Evolutionary conservation across 2,329 filamentous ascomycete species (phyloP).

Genomic region (Nigrospora osmanthi): DNA sequence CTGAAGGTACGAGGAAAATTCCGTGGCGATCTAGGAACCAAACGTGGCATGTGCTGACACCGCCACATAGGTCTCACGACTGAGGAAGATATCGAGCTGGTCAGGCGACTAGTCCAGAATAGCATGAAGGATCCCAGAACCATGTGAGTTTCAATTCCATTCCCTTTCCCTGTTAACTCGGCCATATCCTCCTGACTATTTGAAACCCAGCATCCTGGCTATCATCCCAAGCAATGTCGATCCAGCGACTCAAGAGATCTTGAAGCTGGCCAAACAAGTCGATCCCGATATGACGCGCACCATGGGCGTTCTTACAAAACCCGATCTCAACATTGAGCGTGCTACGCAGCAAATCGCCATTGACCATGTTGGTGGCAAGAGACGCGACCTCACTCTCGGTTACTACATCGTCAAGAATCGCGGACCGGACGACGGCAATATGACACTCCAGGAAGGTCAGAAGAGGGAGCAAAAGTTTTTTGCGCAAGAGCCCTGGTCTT

Average conservation of each 20-base stretch:
- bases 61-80: slow-evolving; percentile 28
- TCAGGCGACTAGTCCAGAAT: slow-evolving; percentile 35
- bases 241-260: slow-evolving; percentile 28
- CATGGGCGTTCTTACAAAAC: slow-evolving; percentile 35
- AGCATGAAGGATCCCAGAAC: slow-evolving; percentile 39
- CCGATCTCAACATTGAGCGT: slow-evolving; percentile 41
- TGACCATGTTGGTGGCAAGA: slow-evolving; percentile 32
- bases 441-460: slow-evolving; percentile 21
- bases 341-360: slow-evolving; percentile 28
- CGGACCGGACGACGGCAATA: slow-evolving; percentile 29
- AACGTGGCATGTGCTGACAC: too few species aligned
- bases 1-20: slow-evolving; percentile 15
- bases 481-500: slow-evolving; percentile 23
- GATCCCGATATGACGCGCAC: slow-evolving; percentile 19
- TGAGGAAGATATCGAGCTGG: slow-evolving; percentile 32
- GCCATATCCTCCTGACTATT: not conserved
- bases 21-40: too few species aligned
- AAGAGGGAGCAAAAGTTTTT: slow-evolving; percentile 30
- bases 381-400: slow-evolving; percentile 32
- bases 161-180: not conserved
- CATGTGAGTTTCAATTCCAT: slow-evolving; percentile 23
- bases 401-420: slow-evolving; percentile 43
- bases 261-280: slow-evolving; percentile 25
- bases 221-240: slow-evolving; percentile 29
- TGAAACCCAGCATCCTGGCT: slow-evolving; percentile 15